Evolutionary conservation across 1,139 yeast species (phyloP).

Genomic region (Diutina rugosa): DNA sequence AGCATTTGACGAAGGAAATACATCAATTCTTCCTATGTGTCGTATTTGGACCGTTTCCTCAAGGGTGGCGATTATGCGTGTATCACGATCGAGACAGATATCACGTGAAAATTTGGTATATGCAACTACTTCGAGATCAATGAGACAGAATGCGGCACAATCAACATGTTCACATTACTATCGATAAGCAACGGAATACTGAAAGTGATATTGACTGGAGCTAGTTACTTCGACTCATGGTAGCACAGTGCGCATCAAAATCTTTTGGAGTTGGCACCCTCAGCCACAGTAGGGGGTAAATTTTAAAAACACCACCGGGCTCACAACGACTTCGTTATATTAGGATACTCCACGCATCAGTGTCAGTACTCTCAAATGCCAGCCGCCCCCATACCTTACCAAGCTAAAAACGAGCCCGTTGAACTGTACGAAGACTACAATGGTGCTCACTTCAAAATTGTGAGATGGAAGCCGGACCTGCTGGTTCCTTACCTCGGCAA

Average conservation of each 20-base stretch:
- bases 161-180: too few relatives aligned
- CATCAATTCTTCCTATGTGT: too few relatives aligned
- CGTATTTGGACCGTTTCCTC: too few relatives aligned
- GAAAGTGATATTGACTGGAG: too few relatives aligned
- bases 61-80: too few relatives aligned
- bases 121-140: too few relatives aligned
- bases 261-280: neutral
- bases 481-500: conserved; percentile 34
- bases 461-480: conserved; percentile 26
- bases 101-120: too few relatives aligned
- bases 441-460: conserved; percentile 27
- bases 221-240: neutral
- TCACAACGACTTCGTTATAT: neutral
- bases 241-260: neutral
- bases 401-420: conserved; percentile 18
- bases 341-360: neutral
- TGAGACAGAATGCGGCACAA: too few relatives aligned
- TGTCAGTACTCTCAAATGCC: neutral
- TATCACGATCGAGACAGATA: too few relatives aligned
- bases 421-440: conserved; percentile 18
- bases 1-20: too few relatives aligned
- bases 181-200: too few relatives aligned
- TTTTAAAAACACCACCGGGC: neutral
- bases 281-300: neutral
- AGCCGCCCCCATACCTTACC: conserved; percentile 15